Evolutionary conservation across 2,329 filamentous ascomycete genomes (phyloP), one percentile per base, ranked within the genome.

Genomic region (Xylaria sp.): DNA sequence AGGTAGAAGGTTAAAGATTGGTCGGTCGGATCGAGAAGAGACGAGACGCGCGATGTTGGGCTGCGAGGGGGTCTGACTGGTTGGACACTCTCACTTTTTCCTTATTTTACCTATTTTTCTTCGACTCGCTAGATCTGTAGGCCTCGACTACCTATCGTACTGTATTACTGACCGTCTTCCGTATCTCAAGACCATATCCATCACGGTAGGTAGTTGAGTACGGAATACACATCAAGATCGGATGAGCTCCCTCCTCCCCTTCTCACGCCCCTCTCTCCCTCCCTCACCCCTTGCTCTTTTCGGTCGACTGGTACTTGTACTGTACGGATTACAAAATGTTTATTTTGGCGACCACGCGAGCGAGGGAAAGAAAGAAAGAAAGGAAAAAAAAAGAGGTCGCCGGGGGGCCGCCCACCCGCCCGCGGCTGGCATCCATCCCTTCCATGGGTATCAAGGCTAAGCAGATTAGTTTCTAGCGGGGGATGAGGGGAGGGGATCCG

Each of bases 271-370:
- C 34, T 10, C 23, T 13, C 23, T 5, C 4, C 16, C 35, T 18
- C 13, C 1, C 49, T 23, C 34, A 19, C 35, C 48, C 54, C 18
- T 9, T 50, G 34, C 53, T 47, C 42, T 18, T 52, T 49, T 19
- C 30, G 42, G 46, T 13, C 16, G 16, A 16, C 16, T 16, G 16
- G 16, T 16, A 16, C 16, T 16, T 16, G 16, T 16, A 16, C 16
- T 16, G 16, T 16, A 16, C 16, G 16, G 16, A 16, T 16, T 16
- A 16, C 16, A 16, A 16, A 16, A 51, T 58, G 52, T 62, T 60
- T 62, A 62, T 63, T 60, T 62, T 56, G 58, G 58, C 57, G 54
- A 64, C 62, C 62, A 60, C 62, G 58, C 60, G 62, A 62, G 50
- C 52, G 4, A 30, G 23, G 23, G 23, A 30, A 30, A 30, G 23